Conservation (phyloP, 2,329 filamentous ascomycete species). For the Ciborinia camelliae region DNA sequence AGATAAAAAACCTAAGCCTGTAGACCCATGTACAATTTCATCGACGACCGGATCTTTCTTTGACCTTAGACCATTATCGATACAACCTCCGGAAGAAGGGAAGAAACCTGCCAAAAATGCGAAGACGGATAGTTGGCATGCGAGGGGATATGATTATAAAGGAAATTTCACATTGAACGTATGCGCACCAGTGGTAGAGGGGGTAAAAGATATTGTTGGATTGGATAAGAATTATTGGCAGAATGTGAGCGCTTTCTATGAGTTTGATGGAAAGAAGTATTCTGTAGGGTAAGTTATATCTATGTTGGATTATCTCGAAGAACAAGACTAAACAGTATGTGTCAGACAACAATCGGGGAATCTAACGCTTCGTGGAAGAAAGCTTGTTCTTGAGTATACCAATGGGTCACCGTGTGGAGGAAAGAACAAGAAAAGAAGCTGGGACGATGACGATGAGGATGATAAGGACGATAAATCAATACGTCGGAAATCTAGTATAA, state of each 20-base stretch:
- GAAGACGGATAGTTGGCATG: conserved; percentile 58
- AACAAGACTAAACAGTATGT: conserved; percentile 7
- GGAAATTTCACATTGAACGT: conserved; percentile 83
- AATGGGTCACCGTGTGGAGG: conserved; percentile 70
- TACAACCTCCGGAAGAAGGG: conserved; percentile 29
- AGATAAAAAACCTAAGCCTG: conserved; percentile 29
- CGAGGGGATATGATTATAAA: conserved; percentile 71
- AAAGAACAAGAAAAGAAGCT: conserved; percentile 40
- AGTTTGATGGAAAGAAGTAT: conserved; percentile 60
- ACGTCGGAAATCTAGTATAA: conserved; percentile 73
- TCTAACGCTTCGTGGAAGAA: conserved; percentile 61
- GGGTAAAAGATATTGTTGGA: conserved; percentile 60
- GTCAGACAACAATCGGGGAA: conserved; percentile 35
- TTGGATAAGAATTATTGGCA: conserved; percentile 58
- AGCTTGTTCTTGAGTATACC: conserved; percentile 73
- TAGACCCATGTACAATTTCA: conserved; percentile 36
- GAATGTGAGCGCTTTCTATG: conserved; percentile 79
- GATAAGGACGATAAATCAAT: conserved; percentile 29
- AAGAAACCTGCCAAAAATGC: conserved; percentile 49
- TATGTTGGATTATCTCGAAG: background rate
- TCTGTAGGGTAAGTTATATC: conserved; percentile 64
- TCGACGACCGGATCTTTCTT: conserved; percentile 36
- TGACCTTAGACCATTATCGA: conserved; percentile 36
- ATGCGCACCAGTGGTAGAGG: conserved; percentile 70
- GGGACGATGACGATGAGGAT: conserved; percentile 39